Base-by-base conservation (phyloP, 768 basidiomycete genomes). In the Brasilioporus rufonigricans region DNA sequence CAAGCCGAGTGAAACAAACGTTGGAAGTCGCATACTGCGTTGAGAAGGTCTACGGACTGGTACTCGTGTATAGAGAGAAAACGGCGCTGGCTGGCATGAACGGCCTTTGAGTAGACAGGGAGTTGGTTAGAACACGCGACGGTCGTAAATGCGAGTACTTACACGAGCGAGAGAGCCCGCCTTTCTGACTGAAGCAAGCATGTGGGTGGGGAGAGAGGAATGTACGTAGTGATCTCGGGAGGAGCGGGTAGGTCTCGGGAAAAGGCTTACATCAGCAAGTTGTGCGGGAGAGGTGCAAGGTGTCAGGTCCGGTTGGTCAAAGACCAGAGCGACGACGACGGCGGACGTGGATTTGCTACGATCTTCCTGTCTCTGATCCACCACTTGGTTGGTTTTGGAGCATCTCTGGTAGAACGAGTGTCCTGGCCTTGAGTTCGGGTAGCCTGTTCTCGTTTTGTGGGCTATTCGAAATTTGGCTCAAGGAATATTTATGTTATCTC, bases 11-110 rank as follows among this genome's bases (percentile, higher is more conserved):
- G 43, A 47, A 23, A 32, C 21, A 21, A n/a, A 55, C 7, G 33
- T 13, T 13, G 31, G 27, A 18, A 40, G 51, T 32, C 9, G 66
- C 79, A 65, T 69, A 98, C 96, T 60, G 93, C 87, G 76, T 98
- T 97, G 63, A 99, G 83, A 44, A 99, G 80, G 60, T 87, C 86
- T 73, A 98, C 89, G 41, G 94, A 96, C 73, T 98, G 95, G 77
- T 97, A 92, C 76, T 99, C 97, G 75, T 99, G 97, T 65, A 99
- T 94, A 24, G 93, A 96, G 65, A 98, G 84, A 71, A 85, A 89
- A 60, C 94, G 91, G 76, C 80, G 90, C 82, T 95, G 93, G 69
- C 86, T 82, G 65, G 84, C 83, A 82, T 83, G 85, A 63, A 78
- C 81, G 71, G 77, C 74, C 88, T 90, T 55, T 43, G 26, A 44